Conservation (phyloP, 345 rosid species). For the Aquilaria malaccensis region DNA sequence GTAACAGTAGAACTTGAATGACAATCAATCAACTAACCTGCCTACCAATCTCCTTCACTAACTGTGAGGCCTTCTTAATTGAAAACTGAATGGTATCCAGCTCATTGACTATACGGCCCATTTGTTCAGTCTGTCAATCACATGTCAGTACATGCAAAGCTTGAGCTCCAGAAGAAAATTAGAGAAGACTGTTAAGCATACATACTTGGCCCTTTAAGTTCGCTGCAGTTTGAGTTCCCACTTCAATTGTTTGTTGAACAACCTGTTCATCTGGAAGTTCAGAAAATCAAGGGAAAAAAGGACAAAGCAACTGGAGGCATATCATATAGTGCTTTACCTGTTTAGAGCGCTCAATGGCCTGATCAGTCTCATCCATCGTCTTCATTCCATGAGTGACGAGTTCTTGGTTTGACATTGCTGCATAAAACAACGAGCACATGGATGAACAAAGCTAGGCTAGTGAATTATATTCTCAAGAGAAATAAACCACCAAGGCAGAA, state of each 20-base stretch:
- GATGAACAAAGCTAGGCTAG: too few species aligned
- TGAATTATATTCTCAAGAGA: too few species aligned
- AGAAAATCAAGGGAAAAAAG: slow-evolving; percentile 2
- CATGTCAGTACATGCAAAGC: slow-evolving; percentile 13
- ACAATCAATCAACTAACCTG: slow-evolving; percentile 47
- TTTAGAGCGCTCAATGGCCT: slow-evolving; percentile 88
- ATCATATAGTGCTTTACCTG: slow-evolving; percentile 32
- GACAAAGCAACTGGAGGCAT: slow-evolving; percentile 2
- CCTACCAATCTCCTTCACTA: slow-evolving; percentile 97
- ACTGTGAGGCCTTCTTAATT: slow-evolving; percentile 94
- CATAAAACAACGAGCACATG: neutral
- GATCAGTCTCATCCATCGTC: slow-evolving; percentile 98
- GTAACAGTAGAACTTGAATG: slow-evolving; percentile 3
- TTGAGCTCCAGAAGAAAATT: neutral
- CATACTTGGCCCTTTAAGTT: slow-evolving; percentile 93
- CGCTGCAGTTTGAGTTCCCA: slow-evolving; percentile 93
- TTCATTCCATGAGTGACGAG: slow-evolving; percentile 69
- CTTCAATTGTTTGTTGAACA: slow-evolving; percentile 96
- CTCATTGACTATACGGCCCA: slow-evolving; percentile 95
- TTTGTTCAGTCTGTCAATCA: slow-evolving; percentile 85
- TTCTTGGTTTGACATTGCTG: slow-evolving; percentile 95
- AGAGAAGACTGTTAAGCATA: neutral
- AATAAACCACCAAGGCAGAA: too few species aligned
- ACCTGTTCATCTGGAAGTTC: slow-evolving; percentile 40
- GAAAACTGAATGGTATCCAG: slow-evolving; percentile 98